phyloP scores from a whole-genome alignment of 2,329 filamentous ascomycete species.

The Chlorencoelia australis region DNA sequence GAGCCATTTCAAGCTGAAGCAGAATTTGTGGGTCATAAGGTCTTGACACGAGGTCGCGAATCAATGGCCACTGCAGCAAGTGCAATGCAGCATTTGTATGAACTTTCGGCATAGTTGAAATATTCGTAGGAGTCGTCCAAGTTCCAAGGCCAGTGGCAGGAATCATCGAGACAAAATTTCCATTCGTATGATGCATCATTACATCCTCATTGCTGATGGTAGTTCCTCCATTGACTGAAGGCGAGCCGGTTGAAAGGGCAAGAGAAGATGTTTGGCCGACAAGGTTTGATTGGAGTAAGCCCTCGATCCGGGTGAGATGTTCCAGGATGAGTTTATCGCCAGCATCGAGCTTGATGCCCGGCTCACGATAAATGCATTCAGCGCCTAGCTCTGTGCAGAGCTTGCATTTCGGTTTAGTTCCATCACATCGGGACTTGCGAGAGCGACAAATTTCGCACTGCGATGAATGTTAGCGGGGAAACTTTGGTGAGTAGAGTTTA shows the following conservation, averaged over 20 bases:
- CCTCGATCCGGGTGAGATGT: conserved; percentile 67
- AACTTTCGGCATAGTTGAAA: conserved; percentile 77
- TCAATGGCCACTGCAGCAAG: conserved; percentile 70
- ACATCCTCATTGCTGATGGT: conserved; percentile 47
- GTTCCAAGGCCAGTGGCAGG: conserved; percentile 60
- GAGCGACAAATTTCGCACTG: conserved; percentile 76
- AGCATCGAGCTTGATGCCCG: conserved; percentile 77
- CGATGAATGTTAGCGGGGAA: conserved; percentile 10
- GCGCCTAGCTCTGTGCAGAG: conserved; percentile 74
- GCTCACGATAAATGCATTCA: conserved; percentile 76
- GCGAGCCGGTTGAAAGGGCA: conserved; percentile 50
- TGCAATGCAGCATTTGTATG: conserved; percentile 75
- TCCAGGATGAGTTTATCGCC: conserved; percentile 81
- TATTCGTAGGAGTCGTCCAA: conserved; percentile 58
- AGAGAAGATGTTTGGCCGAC: conserved; percentile 41
- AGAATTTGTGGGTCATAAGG: conserved; percentile 76
- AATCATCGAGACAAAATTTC: conserved; percentile 42
- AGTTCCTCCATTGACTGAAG: conserved; percentile 54
- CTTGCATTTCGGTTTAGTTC: conserved; percentile 72
- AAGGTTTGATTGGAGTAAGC: conserved; percentile 62
- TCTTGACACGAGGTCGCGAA: conserved; percentile 64
- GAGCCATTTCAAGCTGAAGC: conserved; percentile 69
- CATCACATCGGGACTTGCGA: conserved; percentile 70
- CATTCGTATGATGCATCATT: conserved; percentile 35
- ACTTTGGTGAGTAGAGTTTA: conserved; percentile 12